A percentile compares a stretch with the other conserved stretches of the same genome.
phyloP scores from a whole-genome alignment of 352 stramenopile species.

The Phytophthora idaei region DNA sequence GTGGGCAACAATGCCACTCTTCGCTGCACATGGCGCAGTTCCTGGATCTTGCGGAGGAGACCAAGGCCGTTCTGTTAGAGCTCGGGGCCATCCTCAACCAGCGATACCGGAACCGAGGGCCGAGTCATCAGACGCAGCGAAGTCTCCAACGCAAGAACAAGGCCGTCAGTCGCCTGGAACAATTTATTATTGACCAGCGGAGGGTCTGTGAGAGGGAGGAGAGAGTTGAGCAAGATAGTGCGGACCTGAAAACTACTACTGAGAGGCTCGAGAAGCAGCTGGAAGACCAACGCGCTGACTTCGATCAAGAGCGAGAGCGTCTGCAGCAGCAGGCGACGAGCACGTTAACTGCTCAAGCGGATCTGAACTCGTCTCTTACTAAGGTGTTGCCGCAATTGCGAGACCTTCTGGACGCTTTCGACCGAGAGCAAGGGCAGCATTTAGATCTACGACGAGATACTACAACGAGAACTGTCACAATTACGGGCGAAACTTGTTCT shows the following conservation, averaged over 20 bases:
- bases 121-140: constrained; percentile 15
- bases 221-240: neutral
- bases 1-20: neutral
- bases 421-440: constrained; percentile 15
- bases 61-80: constrained; percentile 12
- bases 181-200: constrained; percentile 13
- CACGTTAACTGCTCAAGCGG: constrained; percentile 4
- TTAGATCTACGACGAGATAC: neutral
- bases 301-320: constrained; percentile 19
- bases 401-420: constrained; percentile 14
- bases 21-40: constrained; percentile 7
- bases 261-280: constrained; percentile 20
- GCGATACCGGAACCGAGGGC: constrained; percentile 9
- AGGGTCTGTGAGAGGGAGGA: neutral
- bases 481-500: neutral
- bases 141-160: constrained; percentile 25
- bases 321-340: constrained; percentile 11
- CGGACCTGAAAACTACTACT: constrained; percentile 1
- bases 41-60: constrained; percentile 8
- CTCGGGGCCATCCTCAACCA: constrained; percentile 11
- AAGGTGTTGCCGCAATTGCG: constrained; percentile 21
- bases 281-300: constrained; percentile 5
- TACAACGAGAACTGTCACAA: neutral
- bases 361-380: constrained; percentile 14
- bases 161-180: constrained; percentile 6